Evolutionary conservation across 768 basidiomycete species (phyloP), one percentile per base, ranked within the genome.

Genomic region (Crassisporium funariophilum): DNA sequence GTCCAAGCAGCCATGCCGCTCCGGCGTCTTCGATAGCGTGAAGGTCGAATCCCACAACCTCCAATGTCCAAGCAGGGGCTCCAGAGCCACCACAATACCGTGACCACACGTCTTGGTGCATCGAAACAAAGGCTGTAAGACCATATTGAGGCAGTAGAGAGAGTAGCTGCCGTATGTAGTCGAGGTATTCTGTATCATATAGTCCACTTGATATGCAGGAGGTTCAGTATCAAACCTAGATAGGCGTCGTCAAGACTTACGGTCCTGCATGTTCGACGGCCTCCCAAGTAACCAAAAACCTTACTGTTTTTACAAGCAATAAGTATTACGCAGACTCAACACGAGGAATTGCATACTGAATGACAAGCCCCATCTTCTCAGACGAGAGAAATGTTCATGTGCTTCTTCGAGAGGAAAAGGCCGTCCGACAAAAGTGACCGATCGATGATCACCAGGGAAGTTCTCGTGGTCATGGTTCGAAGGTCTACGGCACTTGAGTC

Each of bases 81-180:
- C 97, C 95, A 1, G 92, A 95, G 35, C 95, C 95, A 6, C 95
- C 95, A 2, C 84, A 83, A 57, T 94, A 95, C 4, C 95, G 83
- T 0, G 93, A 95, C 90, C 92, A 98, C 23, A 98, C 92, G 62
- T 98, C 93, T 64, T 95, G 95, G 62, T 98, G 95, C 46, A 95
- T 62, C 8, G 83, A 83, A 13, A 95, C 77, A 55, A 90, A 91
- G 2, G 86, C 86, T 3, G 75, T 71, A 23, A 93, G 63, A 11
- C 87, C 86, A 50, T 86, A 92, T 49, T 82, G 62, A 0, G 91
- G 86, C 19, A 92, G 71, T 19, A 89, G 59, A 0, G 81, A 78
- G 7, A 92, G 70, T 2, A 99, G 67, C 1, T 70, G 59, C 46
- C 82, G 81, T 22, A 99, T 69, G 60, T 98, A 98, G 13, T 74